Percentiles rank a stretch among this genome's conserved stretches.
Evolutionary conservation across 768 basidiomycete species (phyloP).

Genomic region (Chalciporus pseudorubinellus): DNA sequence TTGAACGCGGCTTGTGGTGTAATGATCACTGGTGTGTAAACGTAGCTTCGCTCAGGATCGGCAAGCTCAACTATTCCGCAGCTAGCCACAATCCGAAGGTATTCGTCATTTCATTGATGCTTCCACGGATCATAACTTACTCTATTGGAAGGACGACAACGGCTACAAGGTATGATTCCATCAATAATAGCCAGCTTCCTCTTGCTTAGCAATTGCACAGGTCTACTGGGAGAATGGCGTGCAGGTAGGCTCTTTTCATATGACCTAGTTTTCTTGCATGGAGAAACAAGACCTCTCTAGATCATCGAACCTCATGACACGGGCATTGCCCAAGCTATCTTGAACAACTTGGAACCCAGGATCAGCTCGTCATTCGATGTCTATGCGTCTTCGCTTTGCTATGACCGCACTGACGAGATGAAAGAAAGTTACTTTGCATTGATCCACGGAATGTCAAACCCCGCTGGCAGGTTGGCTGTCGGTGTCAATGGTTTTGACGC

Average conservation of each 20-base stretch:
- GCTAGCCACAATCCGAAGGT: conserved; percentile 91
- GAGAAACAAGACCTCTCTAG: conserved; percentile 34
- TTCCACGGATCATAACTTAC: background rate
- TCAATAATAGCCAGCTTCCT: background rate
- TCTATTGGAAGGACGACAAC: conserved; percentile 64
- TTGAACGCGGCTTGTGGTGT: conserved; percentile 76
- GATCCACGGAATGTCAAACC: conserved; percentile 21
- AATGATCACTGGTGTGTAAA: conserved; percentile 77
- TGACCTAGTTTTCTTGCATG: background rate
- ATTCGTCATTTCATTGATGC: background rate
- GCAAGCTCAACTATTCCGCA: conserved; percentile 22
- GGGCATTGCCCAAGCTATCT: conserved; percentile 70
- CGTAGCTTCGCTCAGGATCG: background rate
- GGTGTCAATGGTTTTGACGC: background rate
- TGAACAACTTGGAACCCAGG: conserved; percentile 54
- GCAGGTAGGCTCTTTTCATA: conserved; percentile 46
- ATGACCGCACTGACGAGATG: conserved; percentile 60
- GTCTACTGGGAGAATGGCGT: conserved; percentile 91
- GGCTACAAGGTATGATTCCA: conserved; percentile 67
- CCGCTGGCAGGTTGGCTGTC: conserved; percentile 18
- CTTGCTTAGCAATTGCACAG: conserved; percentile 35
- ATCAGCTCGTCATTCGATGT: conserved; percentile 41
- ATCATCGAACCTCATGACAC: conserved; percentile 83
- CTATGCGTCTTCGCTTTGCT: conserved; percentile 42
- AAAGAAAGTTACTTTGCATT: conserved; percentile 54